Evolutionary conservation across 352 stramenopile species (phyloP), one percentile per base, ranked within the genome.

Genomic region (Globisporangium barbulae): DNA sequence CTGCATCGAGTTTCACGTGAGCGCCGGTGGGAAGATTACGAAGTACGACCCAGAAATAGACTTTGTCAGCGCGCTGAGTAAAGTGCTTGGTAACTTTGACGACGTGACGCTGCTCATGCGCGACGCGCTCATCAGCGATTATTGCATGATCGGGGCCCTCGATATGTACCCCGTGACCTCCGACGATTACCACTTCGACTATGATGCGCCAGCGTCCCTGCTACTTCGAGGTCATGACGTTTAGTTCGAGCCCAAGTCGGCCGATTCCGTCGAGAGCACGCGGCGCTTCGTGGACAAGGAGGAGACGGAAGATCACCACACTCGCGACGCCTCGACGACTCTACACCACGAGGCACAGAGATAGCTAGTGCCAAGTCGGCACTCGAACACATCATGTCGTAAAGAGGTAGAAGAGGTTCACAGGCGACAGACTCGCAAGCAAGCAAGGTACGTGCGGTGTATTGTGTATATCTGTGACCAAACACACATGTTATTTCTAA

Each of bases 31-130:
- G 2, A 47, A 50, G 10, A 68, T 74, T 44, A 66, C 44, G 13
- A 45, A 45, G 19, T 69, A 66, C 37, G 60, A 71, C n/a, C 35
- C 49, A 0, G 68, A 70, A 4, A 31, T 74, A 8, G 64, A 74
- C 56, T 71, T 69, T 60, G 50, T 71, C n/a, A 3, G 35, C 5
- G 54, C 64, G 4, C 49, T 74, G 3, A 53, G 33, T 21, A 37
- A 33, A 9, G 15, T 74, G 25, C 59, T 74, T n/a, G 59, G 59
- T 4, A 61, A 45, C 31, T 28, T 67, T 5, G 53, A 61, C 2
- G 53, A 54, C 12, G 61, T 61, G 31, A 37, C 61, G 8, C 22
- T 53, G 3, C 7, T 61, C 21, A 60, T 67, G 31, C 53, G 22
- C 13, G 42, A 61, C 42, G 61, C 61, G 12, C 31, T 49, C 30